Base-by-base conservation (phyloP, 768 basidiomycete species). In the Rhizopogon vesiculosus region DNA sequence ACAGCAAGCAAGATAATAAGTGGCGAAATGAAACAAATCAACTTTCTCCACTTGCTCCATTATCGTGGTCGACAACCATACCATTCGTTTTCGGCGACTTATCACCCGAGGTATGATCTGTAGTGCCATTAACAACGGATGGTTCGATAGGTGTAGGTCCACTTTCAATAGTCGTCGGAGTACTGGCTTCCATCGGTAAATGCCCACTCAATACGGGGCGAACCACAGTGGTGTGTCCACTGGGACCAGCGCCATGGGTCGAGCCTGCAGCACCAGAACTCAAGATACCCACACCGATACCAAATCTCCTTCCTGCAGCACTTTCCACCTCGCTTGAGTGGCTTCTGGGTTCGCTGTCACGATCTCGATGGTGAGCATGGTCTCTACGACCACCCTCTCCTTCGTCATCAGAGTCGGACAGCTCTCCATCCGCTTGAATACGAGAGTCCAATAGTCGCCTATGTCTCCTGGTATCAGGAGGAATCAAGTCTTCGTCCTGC, bases 341-440 rank as follows among this genome's bases (percentile, higher is more conserved):
- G 56, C 72, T 73, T 42, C 72, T 68, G 54, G 77, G 80, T 46
- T 65, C 67, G 40, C 66, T 69, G 48, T 81, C 82, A 22, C 74
- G 74, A 35, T 84, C 78, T 28, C 78, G 76, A 67, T 88, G 83
- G 39, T 74, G 74, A 8, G 80, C 73, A 56, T 86, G 85, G 62
- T 93, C 79, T 56, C 86, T 78, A 53, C 94, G 80, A 1, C 86
- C 91, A 44, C 91, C 94, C 62, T 89, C 89, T 16, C 93, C 95
- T 72, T 99, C 97, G 67, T 99, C 97, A 60, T 99, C 97, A 1
- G 97, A 98, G 69, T 99, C 97, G 7, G 93, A 97, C 12, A 97
- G 78, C 64, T 95, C 92, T 19, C 88, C 89, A 41, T 96, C 93
- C 5, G 81, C 83, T 67, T 94, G 93, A 58, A 89, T 78, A 22